Percentiles rank a stretch among this genome's conserved stretches.
Conservation (phyloP, 495 filamentous ascomycete species). For the Penicillium goetzii region DNA sequence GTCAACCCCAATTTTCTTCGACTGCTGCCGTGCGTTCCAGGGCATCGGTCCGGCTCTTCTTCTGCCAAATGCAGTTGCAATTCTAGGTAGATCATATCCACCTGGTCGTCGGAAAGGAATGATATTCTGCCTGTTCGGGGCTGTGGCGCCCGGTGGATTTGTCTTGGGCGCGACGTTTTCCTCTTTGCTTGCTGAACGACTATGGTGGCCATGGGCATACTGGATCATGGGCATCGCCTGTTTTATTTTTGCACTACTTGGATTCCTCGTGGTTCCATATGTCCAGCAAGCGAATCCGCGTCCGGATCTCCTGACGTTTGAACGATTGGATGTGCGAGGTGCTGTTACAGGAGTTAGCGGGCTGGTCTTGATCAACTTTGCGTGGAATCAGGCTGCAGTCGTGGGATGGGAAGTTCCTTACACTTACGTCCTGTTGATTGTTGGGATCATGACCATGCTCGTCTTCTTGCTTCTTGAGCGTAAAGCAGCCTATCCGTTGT, state of each 20-base stretch:
- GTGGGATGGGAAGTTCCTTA: slow-evolving; percentile 62
- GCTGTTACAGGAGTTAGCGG: slow-evolving; percentile 58
- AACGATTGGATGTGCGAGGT: slow-evolving; percentile 32
- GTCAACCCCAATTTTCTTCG: slow-evolving; percentile 42
- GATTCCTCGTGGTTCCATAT: slow-evolving; percentile 53
- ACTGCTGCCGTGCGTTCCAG: slow-evolving; percentile 50
- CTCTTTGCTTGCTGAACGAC: slow-evolving; percentile 47
- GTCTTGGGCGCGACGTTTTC: slow-evolving; percentile 54
- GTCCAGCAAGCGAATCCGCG: slow-evolving; percentile 24
- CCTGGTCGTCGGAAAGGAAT: slow-evolving; percentile 59
- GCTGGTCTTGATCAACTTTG: slow-evolving; percentile 62
- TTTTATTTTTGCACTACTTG: slow-evolving; percentile 43
- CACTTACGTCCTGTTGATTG: slow-evolving; percentile 56
- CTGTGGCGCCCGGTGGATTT: slow-evolving; percentile 57
- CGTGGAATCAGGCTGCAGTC: slow-evolving; percentile 63
- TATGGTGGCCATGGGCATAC: slow-evolving; percentile 65
- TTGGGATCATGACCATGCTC: slow-evolving; percentile 54
- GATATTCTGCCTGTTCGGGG: slow-evolving; percentile 52
- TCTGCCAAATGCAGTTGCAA: slow-evolving; percentile 52
- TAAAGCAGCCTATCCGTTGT: slow-evolving; percentile 51
- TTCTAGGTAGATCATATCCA: slow-evolving; percentile 45
- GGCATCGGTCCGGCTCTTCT: slow-evolving; percentile 58
- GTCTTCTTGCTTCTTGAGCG: slow-evolving; percentile 58
- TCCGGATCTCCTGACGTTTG: slow-evolving; percentile 11
- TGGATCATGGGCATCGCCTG: slow-evolving; percentile 60